Conservation (phyloP, 2,329 filamentous ascomycete species). For the Aspergillus neoniger region DNA sequence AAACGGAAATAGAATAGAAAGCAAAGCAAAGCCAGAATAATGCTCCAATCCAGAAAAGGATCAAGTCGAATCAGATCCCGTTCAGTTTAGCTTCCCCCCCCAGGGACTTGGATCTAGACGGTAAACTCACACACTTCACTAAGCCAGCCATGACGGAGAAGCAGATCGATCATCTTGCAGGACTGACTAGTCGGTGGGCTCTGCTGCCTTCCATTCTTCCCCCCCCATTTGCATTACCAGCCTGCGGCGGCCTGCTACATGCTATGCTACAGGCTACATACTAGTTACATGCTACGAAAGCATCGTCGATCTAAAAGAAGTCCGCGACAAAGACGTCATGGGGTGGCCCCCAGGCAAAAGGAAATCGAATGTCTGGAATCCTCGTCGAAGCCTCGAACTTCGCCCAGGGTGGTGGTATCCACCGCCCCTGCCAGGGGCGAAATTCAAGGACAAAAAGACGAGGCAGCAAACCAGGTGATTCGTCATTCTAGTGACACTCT, state of each 20-base stretch:
- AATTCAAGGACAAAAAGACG: conserved; percentile 16
- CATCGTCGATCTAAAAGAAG: conserved; percentile 3
- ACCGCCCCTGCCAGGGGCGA: conserved; percentile 19
- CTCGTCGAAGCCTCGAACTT: conserved; percentile 11
- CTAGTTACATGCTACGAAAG: background rate
- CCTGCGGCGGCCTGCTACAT: background rate
- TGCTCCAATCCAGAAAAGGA: conserved; percentile 7
- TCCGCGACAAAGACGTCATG: conserved; percentile 4
- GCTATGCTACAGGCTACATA: background rate
- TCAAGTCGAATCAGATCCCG: conserved; percentile 6
- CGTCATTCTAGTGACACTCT: background rate
- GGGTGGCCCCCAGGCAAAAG: background rate
- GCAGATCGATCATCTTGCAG: conserved; percentile 22
- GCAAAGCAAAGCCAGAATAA: conserved; percentile 7
- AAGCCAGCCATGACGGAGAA: background rate
- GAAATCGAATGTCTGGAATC: conserved; percentile 13
- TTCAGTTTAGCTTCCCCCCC: conserved; percentile 16
- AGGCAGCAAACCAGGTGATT: conserved; percentile 25
- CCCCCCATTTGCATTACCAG: background rate
- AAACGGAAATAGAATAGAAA: conserved; percentile 14
- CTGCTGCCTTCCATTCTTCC: background rate
- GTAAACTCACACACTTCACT: no score
- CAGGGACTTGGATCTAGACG: conserved; percentile 4
- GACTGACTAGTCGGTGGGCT: conserved; percentile 3
- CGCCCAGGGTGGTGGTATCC: conserved; percentile 1